Conservation (phyloP, 441 rosid species). For the Hura crepitans region DNA sequence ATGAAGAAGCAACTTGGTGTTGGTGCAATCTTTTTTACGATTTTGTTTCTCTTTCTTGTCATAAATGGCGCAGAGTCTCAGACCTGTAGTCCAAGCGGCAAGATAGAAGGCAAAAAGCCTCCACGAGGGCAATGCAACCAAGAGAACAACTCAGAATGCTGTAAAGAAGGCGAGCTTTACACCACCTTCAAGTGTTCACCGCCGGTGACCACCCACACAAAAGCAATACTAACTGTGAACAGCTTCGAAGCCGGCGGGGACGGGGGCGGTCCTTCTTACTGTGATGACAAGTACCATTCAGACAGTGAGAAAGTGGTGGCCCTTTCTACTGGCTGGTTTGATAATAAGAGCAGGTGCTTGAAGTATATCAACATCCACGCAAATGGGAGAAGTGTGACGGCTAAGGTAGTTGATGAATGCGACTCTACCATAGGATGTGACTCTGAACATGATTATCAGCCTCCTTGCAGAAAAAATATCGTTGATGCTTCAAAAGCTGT, state of each 20-base stretch:
- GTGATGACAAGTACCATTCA: conserved; percentile 5
- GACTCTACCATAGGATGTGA: conserved; percentile 33
- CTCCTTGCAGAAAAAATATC: conserved; percentile 35
- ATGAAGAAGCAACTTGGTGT: neutral
- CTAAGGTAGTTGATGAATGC: conserved; percentile 17
- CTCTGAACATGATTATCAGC: conserved; percentile 31
- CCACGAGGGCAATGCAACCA: conserved; percentile 17
- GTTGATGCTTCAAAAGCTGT: conserved; percentile 32
- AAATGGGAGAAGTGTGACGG: conserved; percentile 2
- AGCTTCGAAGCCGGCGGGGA: conserved; percentile 4
- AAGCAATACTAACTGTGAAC: conserved; percentile 17
- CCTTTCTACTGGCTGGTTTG: conserved; percentile 19
- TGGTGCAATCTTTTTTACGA: neutral
- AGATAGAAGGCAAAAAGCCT: neutral
- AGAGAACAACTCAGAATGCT: conserved; percentile 14
- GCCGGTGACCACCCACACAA: neutral
- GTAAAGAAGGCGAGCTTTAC: neutral
- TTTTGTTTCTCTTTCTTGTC: neutral
- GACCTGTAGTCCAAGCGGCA: neutral
- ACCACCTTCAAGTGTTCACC: conserved; percentile 15
- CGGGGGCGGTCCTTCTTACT: conserved; percentile 7
- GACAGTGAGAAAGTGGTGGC: conserved; percentile 10
- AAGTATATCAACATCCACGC: neutral
- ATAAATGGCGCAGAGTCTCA: neutral
- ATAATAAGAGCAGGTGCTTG: neutral